These are phyloP conservation scores for Hygrophorus pudorinus DNA, from an alignment of 768 basidiomycete species.

Conservation along the genomic window DNA sequence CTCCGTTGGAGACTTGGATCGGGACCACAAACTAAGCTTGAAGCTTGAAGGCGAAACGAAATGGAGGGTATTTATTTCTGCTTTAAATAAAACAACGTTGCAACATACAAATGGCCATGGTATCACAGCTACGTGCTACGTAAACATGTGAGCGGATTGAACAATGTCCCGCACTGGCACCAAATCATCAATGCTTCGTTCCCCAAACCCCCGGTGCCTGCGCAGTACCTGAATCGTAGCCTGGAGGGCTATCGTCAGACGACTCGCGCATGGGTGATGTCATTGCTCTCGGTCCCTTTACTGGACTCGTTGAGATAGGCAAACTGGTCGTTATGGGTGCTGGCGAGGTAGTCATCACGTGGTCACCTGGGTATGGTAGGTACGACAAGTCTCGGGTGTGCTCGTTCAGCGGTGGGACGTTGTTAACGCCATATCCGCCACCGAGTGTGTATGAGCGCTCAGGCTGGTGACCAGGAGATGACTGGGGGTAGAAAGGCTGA, in stretches of 20 bases:
- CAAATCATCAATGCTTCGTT: background rate
- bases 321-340: constrained; percentile 29
- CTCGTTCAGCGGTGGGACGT: constrained; percentile 31
- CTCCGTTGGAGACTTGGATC: too few species aligned
- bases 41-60: too few species aligned
- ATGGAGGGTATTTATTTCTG: too few species aligned
- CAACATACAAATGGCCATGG: too few species aligned
- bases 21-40: too few species aligned
- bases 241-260: constrained; percentile 42
- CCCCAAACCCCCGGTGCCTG: background rate
- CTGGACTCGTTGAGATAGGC: constrained; percentile 23
- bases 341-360: constrained; percentile 19
- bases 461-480: constrained; percentile 18
- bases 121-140: too few species aligned
- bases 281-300: constrained; percentile 32
- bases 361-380: constrained; percentile 15
- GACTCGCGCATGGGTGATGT: constrained; percentile 15
- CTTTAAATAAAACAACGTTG: too few species aligned
- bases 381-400: constrained; percentile 13
- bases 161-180: too few species aligned
- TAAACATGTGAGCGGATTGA: too few species aligned
- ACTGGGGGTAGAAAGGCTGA: constrained; percentile 19
- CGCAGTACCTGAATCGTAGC: background rate
- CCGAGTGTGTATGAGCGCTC: constrained; percentile 50
- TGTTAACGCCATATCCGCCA: constrained; percentile 44